Conservation (phyloP, 345 rosid genomes). For the Anacardium occidentale region DNA sequence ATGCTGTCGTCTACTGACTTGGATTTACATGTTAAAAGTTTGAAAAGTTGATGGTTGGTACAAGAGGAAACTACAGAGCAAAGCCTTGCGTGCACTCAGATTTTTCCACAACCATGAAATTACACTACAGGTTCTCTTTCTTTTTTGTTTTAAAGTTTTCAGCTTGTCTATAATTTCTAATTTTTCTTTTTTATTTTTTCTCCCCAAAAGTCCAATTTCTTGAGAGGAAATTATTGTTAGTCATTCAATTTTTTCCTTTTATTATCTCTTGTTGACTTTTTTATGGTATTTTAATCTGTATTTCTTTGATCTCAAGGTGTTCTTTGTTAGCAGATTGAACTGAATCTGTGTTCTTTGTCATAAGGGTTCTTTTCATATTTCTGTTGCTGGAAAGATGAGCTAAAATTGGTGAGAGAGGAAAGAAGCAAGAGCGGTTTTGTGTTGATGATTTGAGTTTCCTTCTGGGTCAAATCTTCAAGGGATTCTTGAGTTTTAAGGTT, state of each 20-base stretch:
- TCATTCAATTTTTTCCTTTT: background rate
- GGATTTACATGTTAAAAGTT: background rate
- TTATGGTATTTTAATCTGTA: background rate
- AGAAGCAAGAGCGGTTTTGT: background rate
- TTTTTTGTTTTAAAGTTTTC: background rate
- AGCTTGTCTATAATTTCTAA: background rate
- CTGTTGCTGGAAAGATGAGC: background rate
- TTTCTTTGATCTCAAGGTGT: background rate
- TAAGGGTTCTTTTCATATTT: background rate
- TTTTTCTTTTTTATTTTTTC: background rate
- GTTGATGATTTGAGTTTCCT: background rate
- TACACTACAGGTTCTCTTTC: background rate
- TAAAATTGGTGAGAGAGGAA: too few relatives aligned
- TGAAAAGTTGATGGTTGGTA: background rate
- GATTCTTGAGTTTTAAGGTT: slow-evolving; percentile 11
- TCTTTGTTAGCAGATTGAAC: background rate
- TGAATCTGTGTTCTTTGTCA: background rate
- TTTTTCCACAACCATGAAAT: slow-evolving; percentile 13
- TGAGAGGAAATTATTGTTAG: background rate
- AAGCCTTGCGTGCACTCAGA: background rate
- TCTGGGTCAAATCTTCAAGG: background rate
- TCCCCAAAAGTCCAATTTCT: background rate
- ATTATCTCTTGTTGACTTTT: background rate
- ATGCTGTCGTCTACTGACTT: too few relatives aligned
- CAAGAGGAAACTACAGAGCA: slow-evolving; percentile 8